Evolutionary conservation across 768 basidiomycete species (phyloP).

Genomic region (Auriscalpium vulgare): DNA sequence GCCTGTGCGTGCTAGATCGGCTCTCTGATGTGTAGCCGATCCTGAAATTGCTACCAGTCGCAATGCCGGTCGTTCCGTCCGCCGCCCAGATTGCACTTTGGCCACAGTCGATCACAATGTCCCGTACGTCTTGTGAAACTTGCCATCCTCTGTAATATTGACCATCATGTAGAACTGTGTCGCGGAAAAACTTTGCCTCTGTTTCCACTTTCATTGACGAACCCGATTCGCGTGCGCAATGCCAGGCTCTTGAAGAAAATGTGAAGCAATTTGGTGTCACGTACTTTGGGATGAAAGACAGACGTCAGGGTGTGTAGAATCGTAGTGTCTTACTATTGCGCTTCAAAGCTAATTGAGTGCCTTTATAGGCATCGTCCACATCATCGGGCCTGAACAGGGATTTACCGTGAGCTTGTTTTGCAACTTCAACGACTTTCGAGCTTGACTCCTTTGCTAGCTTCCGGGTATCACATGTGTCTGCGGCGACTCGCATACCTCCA

Average conservation of each 20-base stretch:
- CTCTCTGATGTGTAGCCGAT: not conserved
- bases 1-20: conserved; percentile 29
- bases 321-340: not conserved
- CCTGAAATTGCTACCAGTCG: conserved; percentile 21
- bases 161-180: conserved; percentile 30
- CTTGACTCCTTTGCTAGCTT: conserved; percentile 20
- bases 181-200: conserved; percentile 43
- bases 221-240: conserved; percentile 51
- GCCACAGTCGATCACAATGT: conserved; percentile 57
- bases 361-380: conserved; percentile 41
- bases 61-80: conserved; percentile 46
- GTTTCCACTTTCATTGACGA: conserved; percentile 45
- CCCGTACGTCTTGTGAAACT: conserved; percentile 25
- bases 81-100: conserved; percentile 57
- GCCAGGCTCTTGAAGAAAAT: conserved; percentile 52
- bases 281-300: conserved; percentile 62
- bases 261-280: conserved; percentile 60
- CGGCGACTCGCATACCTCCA: conserved; percentile 61
- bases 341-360: not conserved
- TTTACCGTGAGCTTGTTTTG: conserved; percentile 36
- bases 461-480: conserved; percentile 47
- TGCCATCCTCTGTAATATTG: not conserved
- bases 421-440: not conserved
- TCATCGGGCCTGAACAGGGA: conserved; percentile 61
- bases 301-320: conserved; percentile 43